phyloP scores from a whole-genome alignment of 257 asterid genomes.

The Salvia miltiorrhiza region DNA sequence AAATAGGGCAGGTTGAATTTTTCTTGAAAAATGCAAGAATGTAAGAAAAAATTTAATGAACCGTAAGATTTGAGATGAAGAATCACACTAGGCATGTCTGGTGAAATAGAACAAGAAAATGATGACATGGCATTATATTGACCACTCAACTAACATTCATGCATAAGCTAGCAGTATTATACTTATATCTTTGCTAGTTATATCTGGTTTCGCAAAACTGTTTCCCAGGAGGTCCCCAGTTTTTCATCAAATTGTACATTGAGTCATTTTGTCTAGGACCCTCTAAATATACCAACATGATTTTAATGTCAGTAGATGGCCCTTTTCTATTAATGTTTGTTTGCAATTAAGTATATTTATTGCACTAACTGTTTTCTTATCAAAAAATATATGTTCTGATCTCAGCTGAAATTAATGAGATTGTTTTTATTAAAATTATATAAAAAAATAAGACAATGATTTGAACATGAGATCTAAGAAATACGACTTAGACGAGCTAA shows the following conservation, averaged over 20 bases:
- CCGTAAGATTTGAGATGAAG: conserved; percentile 5
- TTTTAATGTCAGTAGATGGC: not conserved
- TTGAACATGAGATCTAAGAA: no score
- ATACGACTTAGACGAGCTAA: no score
- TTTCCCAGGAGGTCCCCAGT: conserved; percentile 16
- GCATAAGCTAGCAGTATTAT: conserved; percentile 6
- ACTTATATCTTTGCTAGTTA: not conserved
- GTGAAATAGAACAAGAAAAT: conserved; percentile 24
- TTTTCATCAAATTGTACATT: conserved; percentile 4
- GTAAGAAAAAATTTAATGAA: not conserved
- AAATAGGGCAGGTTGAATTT: not conserved
- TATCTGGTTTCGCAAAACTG: not conserved
- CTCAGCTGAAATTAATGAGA: not conserved
- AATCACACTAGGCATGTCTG: conserved; percentile 18
- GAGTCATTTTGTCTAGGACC: conserved; percentile 13
- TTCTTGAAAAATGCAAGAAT: not conserved
- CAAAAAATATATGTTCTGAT: not conserved
- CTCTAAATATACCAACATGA: not conserved
- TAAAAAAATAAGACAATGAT: no score
- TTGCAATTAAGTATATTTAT: not conserved
- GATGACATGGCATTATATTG: conserved; percentile 21
- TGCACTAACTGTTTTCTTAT: not conserved
- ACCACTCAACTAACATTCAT: conserved; percentile 32
- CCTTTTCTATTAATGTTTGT: not conserved
- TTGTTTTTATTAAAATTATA: no score